A percentile compares a stretch with the other conserved stretches of the same genome.
phyloP scores from a whole-genome alignment of 495 filamentous ascomycete species.

The Aspergillus campestris region DNA sequence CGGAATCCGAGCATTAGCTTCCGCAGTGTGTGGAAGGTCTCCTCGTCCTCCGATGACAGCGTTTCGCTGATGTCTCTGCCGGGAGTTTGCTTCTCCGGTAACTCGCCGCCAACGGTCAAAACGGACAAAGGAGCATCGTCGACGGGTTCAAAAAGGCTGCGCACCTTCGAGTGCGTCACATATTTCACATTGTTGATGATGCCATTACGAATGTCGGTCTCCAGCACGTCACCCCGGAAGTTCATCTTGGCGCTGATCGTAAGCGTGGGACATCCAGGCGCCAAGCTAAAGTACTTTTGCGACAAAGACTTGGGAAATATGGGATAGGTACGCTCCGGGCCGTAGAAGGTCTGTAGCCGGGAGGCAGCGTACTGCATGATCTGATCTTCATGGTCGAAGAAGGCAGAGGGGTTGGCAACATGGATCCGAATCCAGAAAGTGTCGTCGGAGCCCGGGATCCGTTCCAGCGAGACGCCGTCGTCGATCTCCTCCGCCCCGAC shows the following conservation, averaged over 20 bases:
- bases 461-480: constrained; percentile 78
- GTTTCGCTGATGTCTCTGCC: constrained; percentile 10
- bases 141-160: constrained; percentile 37
- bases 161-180: constrained; percentile 54
- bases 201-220: constrained; percentile 63
- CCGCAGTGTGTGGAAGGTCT: constrained; percentile 32
- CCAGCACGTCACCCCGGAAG: constrained; percentile 56
- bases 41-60: constrained; percentile 27
- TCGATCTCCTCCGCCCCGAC: constrained; percentile 69
- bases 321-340: constrained; percentile 59
- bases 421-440: constrained; percentile 81
- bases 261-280: constrained; percentile 55
- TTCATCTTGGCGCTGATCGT: constrained; percentile 75
- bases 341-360: constrained; percentile 60
- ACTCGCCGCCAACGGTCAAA: constrained; percentile 35
- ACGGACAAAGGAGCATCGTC: background rate
- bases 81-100: constrained; percentile 2
- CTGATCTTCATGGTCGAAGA: constrained; percentile 48
- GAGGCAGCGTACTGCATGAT: constrained; percentile 58
- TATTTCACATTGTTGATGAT: constrained; percentile 62
- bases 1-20: constrained; percentile 36
- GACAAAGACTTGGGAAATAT: constrained; percentile 63
- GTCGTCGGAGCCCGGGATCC: constrained; percentile 43
- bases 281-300: constrained; percentile 59
- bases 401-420: constrained; percentile 90